Percentiles rank a stretch among this genome's conserved stretches.
phyloP scores from a whole-genome alignment of 2,329 filamentous ascomycete genomes.

The Calonectria honghensis region DNA sequence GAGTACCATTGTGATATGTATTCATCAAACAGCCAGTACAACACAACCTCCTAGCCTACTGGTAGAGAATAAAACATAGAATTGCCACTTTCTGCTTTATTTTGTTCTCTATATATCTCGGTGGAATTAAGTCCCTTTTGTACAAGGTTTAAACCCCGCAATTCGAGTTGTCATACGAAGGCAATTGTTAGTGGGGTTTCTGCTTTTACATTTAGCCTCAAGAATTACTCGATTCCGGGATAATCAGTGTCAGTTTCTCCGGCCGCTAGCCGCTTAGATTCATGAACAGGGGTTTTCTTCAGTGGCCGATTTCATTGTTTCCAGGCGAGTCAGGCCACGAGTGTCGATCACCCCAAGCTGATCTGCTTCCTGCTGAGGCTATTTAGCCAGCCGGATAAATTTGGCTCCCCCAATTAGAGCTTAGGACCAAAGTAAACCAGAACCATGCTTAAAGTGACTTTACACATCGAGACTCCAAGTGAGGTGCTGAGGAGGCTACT shows the following conservation, averaged over 20 bases:
- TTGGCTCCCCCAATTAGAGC: conserved; percentile 5
- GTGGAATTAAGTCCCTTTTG: not conserved
- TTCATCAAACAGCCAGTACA: not conserved
- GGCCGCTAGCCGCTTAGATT: not conserved
- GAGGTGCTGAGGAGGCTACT: not conserved
- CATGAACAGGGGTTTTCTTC: not conserved
- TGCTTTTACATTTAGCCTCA: not conserved
- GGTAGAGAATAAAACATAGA: not conserved
- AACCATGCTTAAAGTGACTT: not conserved
- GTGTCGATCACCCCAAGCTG: not conserved
- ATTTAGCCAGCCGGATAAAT: conserved; percentile 26
- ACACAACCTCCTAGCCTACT: not conserved
- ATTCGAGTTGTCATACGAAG: not conserved
- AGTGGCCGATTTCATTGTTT: not conserved
- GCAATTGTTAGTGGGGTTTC: not conserved
- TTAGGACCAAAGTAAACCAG: not conserved
- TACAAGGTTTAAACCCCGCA: not conserved
- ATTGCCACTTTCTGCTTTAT: not conserved
- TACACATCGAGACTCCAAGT: not conserved
- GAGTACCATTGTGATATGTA: not conserved
- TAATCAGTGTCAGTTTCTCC: not conserved
- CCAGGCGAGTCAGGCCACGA: not conserved
- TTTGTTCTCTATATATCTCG: not conserved
- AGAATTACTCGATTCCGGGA: not conserved
- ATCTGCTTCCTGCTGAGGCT: not conserved